Evolutionary conservation across 1,284 basidiomycete species (phyloP).

Genomic region (Vanrija humicola): DNA sequence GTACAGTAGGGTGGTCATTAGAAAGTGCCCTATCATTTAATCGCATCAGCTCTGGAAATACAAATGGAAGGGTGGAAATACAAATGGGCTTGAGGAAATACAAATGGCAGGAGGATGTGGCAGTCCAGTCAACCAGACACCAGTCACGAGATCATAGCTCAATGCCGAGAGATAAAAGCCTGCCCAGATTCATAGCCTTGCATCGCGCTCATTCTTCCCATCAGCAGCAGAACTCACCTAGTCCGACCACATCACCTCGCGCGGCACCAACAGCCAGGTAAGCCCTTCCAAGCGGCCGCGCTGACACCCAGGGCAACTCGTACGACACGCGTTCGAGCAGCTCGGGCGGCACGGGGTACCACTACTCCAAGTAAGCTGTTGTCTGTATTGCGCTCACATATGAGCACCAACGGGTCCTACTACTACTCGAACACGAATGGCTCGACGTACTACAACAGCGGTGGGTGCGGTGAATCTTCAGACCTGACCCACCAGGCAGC

Average conservation of each 20-base stretch:
- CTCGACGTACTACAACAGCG: slow-evolving; percentile 58
- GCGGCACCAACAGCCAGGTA: slow-evolving; percentile 57
- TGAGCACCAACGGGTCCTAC: slow-evolving; percentile 55
- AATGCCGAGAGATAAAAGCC: no score
- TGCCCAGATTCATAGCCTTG: no score
- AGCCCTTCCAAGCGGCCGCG: slow-evolving; percentile 6
- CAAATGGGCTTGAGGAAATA: no score
- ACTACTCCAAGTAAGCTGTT: slow-evolving; percentile 55
- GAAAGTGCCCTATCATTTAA: no score
- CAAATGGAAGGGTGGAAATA: no score
- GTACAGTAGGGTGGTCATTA: no score
- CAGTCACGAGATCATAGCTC: no score
- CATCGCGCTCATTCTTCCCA: no score
- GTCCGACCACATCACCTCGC: slow-evolving; percentile 46
- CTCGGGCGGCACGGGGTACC: slow-evolving; percentile 52
- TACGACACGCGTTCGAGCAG: slow-evolving; percentile 54
- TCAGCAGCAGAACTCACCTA: background rate
- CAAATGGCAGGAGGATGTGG: no score
- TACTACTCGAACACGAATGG: slow-evolving; percentile 61
- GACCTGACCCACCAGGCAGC: slow-evolving; percentile 30
- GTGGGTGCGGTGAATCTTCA: slow-evolving; percentile 9
- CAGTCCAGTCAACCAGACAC: no score
- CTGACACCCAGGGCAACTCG: slow-evolving; percentile 54
- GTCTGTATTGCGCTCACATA: background rate
- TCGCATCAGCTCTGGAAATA: no score